These are phyloP conservation scores for Chaetoceros tenuissimus DNA, from an alignment of 108 stramenopile species.

Conservation along the genomic window DNA sequence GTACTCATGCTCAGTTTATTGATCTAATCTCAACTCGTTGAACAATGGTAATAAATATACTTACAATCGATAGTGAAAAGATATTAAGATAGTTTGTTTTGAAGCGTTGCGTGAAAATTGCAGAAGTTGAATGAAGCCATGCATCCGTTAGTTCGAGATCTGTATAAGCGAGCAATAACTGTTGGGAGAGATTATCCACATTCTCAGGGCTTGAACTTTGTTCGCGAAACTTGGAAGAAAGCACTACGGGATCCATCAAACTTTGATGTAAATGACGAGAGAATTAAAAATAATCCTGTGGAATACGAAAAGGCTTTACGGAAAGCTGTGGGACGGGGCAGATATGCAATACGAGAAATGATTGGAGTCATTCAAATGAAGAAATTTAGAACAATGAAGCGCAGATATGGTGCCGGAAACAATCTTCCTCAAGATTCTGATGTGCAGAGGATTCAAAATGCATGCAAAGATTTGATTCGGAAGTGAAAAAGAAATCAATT, in stretches of 20 bases:
- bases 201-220: slow-evolving; percentile 76
- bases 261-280: neutral
- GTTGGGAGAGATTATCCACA: slow-evolving; percentile 83
- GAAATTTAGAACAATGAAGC: slow-evolving; percentile 60
- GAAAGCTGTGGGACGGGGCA: slow-evolving; percentile 74
- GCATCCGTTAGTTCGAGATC: slow-evolving; percentile 83
- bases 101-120: too few species aligned
- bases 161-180: slow-evolving; percentile 83
- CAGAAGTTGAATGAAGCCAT: too few species aligned
- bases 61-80: too few species aligned
- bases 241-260: slow-evolving; percentile 53
- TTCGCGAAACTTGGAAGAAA: slow-evolving; percentile 74
- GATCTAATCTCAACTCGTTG: too few species aligned
- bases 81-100: too few species aligned
- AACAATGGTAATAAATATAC: too few species aligned
- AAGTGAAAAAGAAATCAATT: too few species aligned
- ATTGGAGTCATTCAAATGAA: slow-evolving; percentile 65
- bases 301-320: slow-evolving; percentile 75
- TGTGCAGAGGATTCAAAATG: neutral
- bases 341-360: slow-evolving; percentile 80
- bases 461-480: neutral
- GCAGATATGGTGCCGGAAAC: slow-evolving; percentile 23
- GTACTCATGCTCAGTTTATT: too few species aligned
- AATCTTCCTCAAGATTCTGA: neutral
- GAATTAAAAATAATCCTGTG: neutral